Evolutionary conservation across 228 moss, liverwort and hornwort genomes (phyloP).

Genomic region (Sphagnum fallax): DNA sequence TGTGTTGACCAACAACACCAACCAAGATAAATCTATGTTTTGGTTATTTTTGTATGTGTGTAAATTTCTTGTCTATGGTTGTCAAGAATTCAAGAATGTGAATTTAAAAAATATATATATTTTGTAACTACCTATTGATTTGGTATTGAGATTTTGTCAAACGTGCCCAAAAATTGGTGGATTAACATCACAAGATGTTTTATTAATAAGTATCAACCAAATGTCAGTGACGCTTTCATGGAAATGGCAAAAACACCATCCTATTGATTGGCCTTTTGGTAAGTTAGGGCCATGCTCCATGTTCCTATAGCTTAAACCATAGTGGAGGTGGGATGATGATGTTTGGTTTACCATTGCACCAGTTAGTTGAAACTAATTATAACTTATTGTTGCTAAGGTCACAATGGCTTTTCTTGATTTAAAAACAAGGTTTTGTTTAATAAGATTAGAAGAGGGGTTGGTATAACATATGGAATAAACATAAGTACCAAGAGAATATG

Average conservation of each 20-base stretch:
- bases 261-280: not conserved
- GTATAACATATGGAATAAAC: not conserved
- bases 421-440: not conserved
- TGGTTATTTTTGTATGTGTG: no score
- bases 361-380: not conserved
- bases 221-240: not conserved
- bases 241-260: not conserved
- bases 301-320: not conserved
- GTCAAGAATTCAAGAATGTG: no score
- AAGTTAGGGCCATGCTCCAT: not conserved
- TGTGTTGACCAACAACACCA: no score
- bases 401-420: not conserved
- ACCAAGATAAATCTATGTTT: no score
- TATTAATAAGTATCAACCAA: not conserved
- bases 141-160: no score
- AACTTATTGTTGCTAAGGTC: not conserved
- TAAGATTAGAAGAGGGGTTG: not conserved
- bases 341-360: not conserved
- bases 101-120: no score
- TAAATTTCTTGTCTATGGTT: no score
- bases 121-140: no score
- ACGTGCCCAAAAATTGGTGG: not conserved
- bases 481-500: not conserved
- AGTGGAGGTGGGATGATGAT: not conserved
- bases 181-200: not conserved